Percentiles rank a stretch among this genome's conserved stretches.
These are phyloP conservation scores for Monilinia laxa DNA, from an alignment of 2,329 filamentous ascomycete genomes.

Conservation along the genomic window DNA sequence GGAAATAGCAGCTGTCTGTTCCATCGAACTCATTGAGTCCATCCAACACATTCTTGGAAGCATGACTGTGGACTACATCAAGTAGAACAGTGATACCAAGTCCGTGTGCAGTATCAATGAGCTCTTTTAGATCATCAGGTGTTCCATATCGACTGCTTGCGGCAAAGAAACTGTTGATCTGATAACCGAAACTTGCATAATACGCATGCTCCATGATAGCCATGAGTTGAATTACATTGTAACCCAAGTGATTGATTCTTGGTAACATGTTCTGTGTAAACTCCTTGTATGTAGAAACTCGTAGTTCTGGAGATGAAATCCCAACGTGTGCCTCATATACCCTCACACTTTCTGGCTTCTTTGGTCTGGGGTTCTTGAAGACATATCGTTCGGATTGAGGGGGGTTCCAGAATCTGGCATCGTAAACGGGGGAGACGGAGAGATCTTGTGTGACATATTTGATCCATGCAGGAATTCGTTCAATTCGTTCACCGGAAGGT, in stretches of 20 bases:
- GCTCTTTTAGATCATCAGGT: conserved; percentile 92
- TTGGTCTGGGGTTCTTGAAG: conserved; percentile 80
- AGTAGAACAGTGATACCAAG: conserved; percentile 88
- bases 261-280: conserved; percentile 92
- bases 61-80: conserved; percentile 96
- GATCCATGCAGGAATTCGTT: conserved; percentile 94
- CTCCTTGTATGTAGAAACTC: conserved; percentile 93
- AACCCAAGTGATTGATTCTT: conserved; percentile 84
- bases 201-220: conserved; percentile 99
- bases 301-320: conserved; percentile 87
- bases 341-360: conserved; percentile 80
- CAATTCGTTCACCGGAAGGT: conserved; percentile 75
- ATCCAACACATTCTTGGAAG: conserved; percentile 94
- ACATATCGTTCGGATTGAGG: conserved; percentile 71
- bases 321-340: conserved; percentile 99
- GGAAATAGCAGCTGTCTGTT: conserved; percentile 94
- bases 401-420: conserved; percentile 96
- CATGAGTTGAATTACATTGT: conserved; percentile 98
- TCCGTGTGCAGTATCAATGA: conserved; percentile 91
- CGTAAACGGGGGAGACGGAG: conserved; percentile 84
- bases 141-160: conserved; percentile 92
- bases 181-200: conserved; percentile 98
- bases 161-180: conserved; percentile 98
- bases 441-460: conserved; percentile 95
- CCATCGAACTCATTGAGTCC: conserved; percentile 96